These are phyloP conservation scores for Mortierella sp. DNA, from an alignment of 371 early-diverging fungal genomes.

Conservation along the genomic window DNA sequence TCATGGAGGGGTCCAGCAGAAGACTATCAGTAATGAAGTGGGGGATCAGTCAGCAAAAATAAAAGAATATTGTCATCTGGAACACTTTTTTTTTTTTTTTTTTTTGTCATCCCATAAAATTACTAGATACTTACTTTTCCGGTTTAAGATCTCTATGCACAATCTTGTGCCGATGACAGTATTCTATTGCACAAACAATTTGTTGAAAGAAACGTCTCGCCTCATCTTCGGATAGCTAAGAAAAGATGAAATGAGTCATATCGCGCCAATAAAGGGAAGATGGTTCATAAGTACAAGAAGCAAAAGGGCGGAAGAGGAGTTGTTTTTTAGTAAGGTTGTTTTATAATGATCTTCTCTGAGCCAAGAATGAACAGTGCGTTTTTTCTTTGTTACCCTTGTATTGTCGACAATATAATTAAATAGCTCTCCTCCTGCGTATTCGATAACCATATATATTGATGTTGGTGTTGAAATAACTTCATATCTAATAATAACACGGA, in stretches of 20 bases:
- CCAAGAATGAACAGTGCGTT: not conserved
- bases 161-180: constrained; percentile 98
- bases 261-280: not conserved
- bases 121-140: constrained; percentile 74
- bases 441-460: constrained; percentile 98
- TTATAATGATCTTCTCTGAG: not conserved
- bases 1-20: constrained; percentile 92
- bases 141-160: constrained; percentile 95
- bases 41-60: not conserved
- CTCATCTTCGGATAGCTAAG: constrained; percentile 89
- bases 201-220: constrained; percentile 97
- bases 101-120: not conserved
- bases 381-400: constrained; percentile 74
- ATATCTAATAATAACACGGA: constrained; percentile 63
- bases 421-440: constrained; percentile 96
- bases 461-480: constrained; percentile 98
- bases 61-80: not conserved
- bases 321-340: not conserved
- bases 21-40: constrained; percentile 64
- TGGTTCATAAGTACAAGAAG: too few relatives aligned
- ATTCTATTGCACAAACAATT: constrained; percentile 97
- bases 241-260: constrained; percentile 23
- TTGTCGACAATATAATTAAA: constrained; percentile 98
- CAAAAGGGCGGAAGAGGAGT: not conserved
- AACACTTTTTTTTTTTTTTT: too few relatives aligned